Percentiles rank a stretch among this genome's conserved stretches.
phyloP scores from a whole-genome alignment of 2,329 filamentous ascomycete genomes.

The Phaeosphaeria sp. region DNA sequence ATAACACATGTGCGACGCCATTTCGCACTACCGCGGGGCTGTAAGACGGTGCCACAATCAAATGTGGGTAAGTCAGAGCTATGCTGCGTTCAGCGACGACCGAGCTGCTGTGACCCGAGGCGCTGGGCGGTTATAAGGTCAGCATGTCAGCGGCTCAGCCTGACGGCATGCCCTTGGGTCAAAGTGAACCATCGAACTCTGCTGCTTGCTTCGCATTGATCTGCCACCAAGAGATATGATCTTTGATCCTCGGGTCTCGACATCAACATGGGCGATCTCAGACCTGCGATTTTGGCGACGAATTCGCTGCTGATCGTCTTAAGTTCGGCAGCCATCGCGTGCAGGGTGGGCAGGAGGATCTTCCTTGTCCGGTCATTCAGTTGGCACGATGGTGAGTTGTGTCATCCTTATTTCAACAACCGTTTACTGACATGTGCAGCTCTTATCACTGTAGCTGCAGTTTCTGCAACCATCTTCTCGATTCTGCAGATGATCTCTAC shows the following conservation, averaged over 20 bases:
- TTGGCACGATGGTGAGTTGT: constrained; percentile 34
- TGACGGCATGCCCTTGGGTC: not conserved
- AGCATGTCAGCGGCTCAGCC: constrained; percentile 1
- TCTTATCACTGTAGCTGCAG: constrained; percentile 29
- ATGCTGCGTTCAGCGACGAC: constrained; percentile 1
- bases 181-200: not conserved
- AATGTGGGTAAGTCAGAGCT: not conserved
- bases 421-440: constrained; percentile 18
- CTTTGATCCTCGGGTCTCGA: not conserved
- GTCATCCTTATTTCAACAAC: not conserved
- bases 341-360: constrained; percentile 28
- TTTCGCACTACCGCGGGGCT: not conserved
- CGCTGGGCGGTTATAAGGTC: constrained; percentile 3
- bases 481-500: constrained; percentile 33
- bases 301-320: constrained; percentile 33
- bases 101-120: constrained; percentile 5
- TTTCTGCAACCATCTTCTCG: constrained; percentile 33
- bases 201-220: not conserved
- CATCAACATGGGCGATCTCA: constrained; percentile 10
- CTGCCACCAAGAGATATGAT: not conserved
- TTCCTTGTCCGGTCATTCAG: constrained; percentile 29
- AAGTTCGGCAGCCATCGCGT: constrained; percentile 28
- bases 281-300: constrained; percentile 28
- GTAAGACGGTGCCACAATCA: not conserved
- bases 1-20: constrained; percentile 1